Base-by-base conservation (phyloP, 2,329 filamentous ascomycete genomes). In the Salinomyces thailandicus region DNA sequence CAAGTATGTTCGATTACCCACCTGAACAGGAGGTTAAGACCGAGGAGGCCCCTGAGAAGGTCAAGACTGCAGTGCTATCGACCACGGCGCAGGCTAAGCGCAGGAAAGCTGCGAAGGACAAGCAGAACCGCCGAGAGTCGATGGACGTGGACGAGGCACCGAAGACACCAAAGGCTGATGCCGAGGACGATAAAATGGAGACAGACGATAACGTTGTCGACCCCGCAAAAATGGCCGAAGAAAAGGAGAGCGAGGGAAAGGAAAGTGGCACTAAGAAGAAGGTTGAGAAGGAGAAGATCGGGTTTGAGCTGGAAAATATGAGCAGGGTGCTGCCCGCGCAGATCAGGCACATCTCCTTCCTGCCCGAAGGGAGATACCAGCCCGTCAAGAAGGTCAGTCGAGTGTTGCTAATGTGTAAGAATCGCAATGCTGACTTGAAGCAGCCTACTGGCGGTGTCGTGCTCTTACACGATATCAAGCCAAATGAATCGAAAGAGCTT, bases 41-140 rank as follows among this genome's bases (percentile, higher is more conserved):
- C 1, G 89, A 96, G 55, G 89, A 96, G 59, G 85, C 85, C 0
- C 87, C 87, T 0, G 85, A 93, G 43, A 77, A 94, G 62, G 85
- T 98, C 48, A 91, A 93, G 49, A 95, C 91, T 7, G 91, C 93
- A 16, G 85, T 98, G 29, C 70, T 98, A 13, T 96, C 89, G 2
- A 98, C 93, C 3, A 98, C 91, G 2, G 89, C 89, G 1, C 91
- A 96, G 62, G 91, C 93, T 45, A 95, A 93, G 69, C 83, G 93
- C 52, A 78, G 91, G 51, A 89, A 89, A 2, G 82, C 93, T 61
- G 86, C 85, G 64, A 94, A 95, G 64, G 91, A 95, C 66, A 81
- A 83, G 46, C 84, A 91, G 24, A 82, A 86, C 54, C 75, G 85
- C 43, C 75, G 82, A 9, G 89, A 95, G 63, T 93, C 85, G 64